These are phyloP conservation scores for Irpex sp. DNA, from an alignment of 1,284 basidiomycete species.

Conservation along the genomic window DNA sequence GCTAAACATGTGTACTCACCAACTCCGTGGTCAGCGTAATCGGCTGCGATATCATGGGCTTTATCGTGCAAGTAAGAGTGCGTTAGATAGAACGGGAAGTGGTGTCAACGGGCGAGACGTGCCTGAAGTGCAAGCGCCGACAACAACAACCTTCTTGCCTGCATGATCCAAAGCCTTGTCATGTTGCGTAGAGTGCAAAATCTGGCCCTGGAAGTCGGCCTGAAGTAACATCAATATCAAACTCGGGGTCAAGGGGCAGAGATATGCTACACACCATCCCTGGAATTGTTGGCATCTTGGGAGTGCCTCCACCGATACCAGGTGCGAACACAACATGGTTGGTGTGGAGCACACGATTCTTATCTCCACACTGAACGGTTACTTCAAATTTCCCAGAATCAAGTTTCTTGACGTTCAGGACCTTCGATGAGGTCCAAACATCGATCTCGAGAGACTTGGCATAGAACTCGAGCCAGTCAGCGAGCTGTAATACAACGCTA, in stretches of 20 bases:
- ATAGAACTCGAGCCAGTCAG: slow-evolving; percentile 61
- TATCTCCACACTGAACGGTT: slow-evolving; percentile 34
- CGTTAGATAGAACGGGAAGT: neutral
- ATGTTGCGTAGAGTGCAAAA: slow-evolving; percentile 54
- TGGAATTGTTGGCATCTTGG: slow-evolving; percentile 40
- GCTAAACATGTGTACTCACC: slow-evolving; percentile 19
- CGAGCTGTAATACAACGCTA: slow-evolving; percentile 26
- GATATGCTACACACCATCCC: slow-evolving; percentile 20
- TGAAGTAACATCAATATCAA: slow-evolving; percentile 17
- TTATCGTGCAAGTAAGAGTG: neutral
- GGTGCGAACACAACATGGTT: slow-evolving; percentile 55
- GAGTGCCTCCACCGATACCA: slow-evolving; percentile 45
- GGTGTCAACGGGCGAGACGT: neutral
- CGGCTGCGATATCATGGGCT: slow-evolving; percentile 35
- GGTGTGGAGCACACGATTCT: slow-evolving; percentile 39
- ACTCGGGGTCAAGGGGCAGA: too few species aligned
- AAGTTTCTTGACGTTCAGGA: slow-evolving; percentile 37
- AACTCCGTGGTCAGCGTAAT: slow-evolving; percentile 35
- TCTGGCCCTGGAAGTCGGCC: slow-evolving; percentile 50
- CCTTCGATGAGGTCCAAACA: slow-evolving; percentile 51
- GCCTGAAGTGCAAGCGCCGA: slow-evolving; percentile 63
- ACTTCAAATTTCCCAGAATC: slow-evolving; percentile 43
- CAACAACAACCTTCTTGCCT: slow-evolving; percentile 57
- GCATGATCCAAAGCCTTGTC: slow-evolving; percentile 43
- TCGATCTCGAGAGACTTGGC: slow-evolving; percentile 56